Percentiles rank a stretch among this genome's conserved stretches.
Evolutionary conservation across 202 grass and related monocot species (phyloP).

Genomic region (Schoenoplectus tabernaemontani): DNA sequence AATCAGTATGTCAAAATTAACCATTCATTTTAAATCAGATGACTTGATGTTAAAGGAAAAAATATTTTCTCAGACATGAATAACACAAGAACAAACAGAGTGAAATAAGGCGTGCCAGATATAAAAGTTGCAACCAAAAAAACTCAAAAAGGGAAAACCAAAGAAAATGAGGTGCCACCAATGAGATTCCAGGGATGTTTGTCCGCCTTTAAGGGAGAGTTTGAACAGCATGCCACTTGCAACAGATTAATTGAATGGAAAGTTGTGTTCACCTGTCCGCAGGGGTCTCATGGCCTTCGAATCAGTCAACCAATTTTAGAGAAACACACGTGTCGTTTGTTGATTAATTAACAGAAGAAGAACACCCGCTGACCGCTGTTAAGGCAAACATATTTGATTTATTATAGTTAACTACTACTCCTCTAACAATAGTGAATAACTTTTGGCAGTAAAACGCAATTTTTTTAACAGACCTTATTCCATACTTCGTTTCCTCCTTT

Average conservation of each 20-base stretch:
- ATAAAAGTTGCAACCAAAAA: neutral
- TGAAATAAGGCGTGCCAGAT: neutral
- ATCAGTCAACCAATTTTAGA: neutral
- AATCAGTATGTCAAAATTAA: no score
- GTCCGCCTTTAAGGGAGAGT: neutral
- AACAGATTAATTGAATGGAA: neutral
- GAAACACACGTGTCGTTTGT: neutral
- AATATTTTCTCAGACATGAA: neutral
- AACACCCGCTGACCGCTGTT: neutral
- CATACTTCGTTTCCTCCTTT: neutral
- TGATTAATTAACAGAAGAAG: neutral
- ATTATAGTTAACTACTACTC: neutral
- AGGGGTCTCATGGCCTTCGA: neutral
- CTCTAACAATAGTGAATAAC: neutral
- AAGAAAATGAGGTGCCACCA: neutral
- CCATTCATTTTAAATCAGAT: neutral
- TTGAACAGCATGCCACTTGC: neutral
- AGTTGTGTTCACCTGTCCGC: neutral
- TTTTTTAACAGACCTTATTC: neutral
- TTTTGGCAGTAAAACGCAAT: neutral
- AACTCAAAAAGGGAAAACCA: neutral
- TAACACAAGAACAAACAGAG: neutral
- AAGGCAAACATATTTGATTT: slow-evolving; percentile 2
- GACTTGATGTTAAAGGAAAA: neutral
- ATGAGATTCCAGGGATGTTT: neutral